Percentiles rank a stretch among this genome's conserved stretches.
Conservation (phyloP, 257 asterid species). For the Penstemon eatonii region DNA sequence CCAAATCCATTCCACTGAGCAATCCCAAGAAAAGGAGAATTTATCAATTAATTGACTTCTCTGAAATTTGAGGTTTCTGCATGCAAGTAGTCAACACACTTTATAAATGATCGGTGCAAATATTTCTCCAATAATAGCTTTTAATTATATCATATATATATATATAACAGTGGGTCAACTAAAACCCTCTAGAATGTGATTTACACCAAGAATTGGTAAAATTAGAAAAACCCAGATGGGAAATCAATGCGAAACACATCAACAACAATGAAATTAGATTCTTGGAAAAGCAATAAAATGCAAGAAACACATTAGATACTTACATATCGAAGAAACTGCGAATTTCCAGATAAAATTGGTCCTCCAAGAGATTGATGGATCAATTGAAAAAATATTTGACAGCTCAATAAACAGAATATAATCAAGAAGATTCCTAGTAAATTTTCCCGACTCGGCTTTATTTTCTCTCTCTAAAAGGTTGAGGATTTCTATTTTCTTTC, state of each 20-base stretch:
- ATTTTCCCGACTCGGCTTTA: constrained; percentile 27
- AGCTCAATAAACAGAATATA: constrained; percentile 39
- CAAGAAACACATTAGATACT: constrained; percentile 32
- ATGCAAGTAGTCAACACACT: constrained; percentile 38
- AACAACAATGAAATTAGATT: constrained; percentile 23
- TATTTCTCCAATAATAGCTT: constrained; percentile 20
- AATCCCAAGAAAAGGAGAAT: constrained; percentile 19
- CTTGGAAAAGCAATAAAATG: constrained; percentile 20
- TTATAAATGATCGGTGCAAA: constrained; percentile 34
- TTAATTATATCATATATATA: constrained; percentile 14
- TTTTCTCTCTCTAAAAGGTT: constrained; percentile 32
- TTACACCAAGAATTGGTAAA: constrained; percentile 32
- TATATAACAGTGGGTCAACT: constrained; percentile 21
- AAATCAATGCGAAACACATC: constrained; percentile 10
- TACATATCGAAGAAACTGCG: constrained; percentile 40
- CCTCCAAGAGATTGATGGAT: constrained; percentile 36
- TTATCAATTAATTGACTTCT: constrained; percentile 31
- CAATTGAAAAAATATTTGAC: constrained; percentile 31
- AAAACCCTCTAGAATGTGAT: constrained; percentile 37
- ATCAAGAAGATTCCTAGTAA: constrained; percentile 41
- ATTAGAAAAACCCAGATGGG: constrained; percentile 25
- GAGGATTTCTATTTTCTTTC: constrained; percentile 23
- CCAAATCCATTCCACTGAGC: constrained; percentile 7
- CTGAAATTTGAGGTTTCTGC: constrained; percentile 44
- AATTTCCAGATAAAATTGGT: constrained; percentile 24